Evolutionary conservation across 495 filamentous ascomycete genomes (phyloP).

Genomic region (Penicillium herquei): DNA sequence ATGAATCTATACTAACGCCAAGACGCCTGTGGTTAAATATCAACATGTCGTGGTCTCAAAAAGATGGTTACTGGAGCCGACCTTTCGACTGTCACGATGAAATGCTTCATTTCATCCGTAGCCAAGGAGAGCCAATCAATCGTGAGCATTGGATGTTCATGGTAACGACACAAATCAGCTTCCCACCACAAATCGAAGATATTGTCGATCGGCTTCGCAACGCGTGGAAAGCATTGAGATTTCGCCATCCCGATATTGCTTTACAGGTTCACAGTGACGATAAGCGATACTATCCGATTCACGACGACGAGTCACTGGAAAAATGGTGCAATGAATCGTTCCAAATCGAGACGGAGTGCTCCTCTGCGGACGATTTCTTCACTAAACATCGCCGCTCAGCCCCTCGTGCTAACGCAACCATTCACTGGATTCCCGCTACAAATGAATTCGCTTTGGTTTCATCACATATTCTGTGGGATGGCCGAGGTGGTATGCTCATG

Average conservation of each 20-base stretch:
- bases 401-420: neutral
- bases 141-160: neutral
- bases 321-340: neutral
- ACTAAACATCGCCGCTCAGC: neutral
- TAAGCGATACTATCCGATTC: neutral
- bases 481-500: neutral
- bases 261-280: neutral
- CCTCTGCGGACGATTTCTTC: neutral
- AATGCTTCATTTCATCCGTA: neutral
- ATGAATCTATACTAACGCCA: neutral
- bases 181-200: neutral
- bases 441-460: neutral
- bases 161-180: neutral
- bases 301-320: neutral
- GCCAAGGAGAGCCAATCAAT: neutral
- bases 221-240: slow-evolving; percentile 1
- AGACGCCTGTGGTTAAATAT: neutral
- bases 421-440: neutral
- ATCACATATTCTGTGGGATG: neutral
- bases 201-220: neutral
- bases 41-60: neutral
- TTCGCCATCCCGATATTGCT: neutral
- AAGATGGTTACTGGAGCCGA: neutral
- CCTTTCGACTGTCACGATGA: neutral
- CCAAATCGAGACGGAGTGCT: neutral